A percentile compares a stretch with the other conserved stretches of the same genome.
Conservation (phyloP, 306 rosid genomes). For the Trifolium pratense region DNA sequence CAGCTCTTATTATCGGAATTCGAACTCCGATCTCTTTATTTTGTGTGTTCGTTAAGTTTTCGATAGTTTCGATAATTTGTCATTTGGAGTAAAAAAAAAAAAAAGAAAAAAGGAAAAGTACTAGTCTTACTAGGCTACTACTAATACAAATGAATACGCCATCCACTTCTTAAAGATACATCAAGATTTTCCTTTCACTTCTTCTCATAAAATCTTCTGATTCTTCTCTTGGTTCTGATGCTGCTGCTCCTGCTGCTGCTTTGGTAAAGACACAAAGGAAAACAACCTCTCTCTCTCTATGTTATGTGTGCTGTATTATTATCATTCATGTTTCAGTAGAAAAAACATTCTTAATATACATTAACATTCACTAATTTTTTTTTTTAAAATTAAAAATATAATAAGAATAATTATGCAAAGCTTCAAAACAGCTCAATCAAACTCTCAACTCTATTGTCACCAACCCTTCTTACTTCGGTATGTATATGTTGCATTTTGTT, state of each 20-base stretch:
- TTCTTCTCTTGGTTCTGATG: conserved; percentile 10
- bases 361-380: background rate
- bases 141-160: conserved; percentile 26
- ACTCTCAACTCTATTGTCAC: conserved; percentile 61
- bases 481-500: background rate
- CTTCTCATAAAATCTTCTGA: conserved; percentile 7
- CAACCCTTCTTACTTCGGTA: conserved; percentile 69
- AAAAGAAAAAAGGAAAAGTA: conserved; percentile 42
- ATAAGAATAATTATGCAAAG: conserved; percentile 60
- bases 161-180: conserved; percentile 63
- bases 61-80: too few relatives aligned
- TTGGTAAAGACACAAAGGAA: conserved; percentile 9
- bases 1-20: too few relatives aligned
- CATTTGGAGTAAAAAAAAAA: too few relatives aligned
- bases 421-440: conserved; percentile 62
- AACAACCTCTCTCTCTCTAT: background rate
- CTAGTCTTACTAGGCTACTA: conserved; percentile 38
- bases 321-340: background rate
- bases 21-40: too few relatives aligned
- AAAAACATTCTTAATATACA: background rate
- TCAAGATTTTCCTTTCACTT: conserved; percentile 49
- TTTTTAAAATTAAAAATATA: background rate
- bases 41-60: too few relatives aligned
- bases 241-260: background rate
- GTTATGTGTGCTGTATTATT: background rate